Base-by-base conservation (phyloP, 2,329 filamentous ascomycete genomes). In the Talaromyces verruculosus region DNA sequence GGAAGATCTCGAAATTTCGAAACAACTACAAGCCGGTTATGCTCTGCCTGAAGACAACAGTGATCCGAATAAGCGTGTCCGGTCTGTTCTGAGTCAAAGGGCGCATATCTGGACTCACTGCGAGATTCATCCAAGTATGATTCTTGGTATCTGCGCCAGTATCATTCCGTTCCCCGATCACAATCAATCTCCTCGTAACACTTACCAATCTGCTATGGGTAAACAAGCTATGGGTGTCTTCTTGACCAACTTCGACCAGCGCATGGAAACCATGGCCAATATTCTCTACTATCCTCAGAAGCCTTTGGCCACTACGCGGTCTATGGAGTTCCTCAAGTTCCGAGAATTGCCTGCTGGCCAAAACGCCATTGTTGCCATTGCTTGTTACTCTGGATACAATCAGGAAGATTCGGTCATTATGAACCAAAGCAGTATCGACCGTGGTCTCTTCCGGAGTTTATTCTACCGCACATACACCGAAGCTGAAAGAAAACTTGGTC, bases 371-470 rank as follows among this genome's bases (percentile, higher is more conserved):
- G 95, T 99, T 13, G 96, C 95, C 47, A 99, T 99, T 80, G 89
- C 93, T 67, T 96, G 91, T 78, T 99, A 99, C 81, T 97, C 93
- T 64, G 95, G 95, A 67, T 99, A 99, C 84, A 99, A 99, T 80
- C 96, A 99, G 78, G 95, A 99, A 92, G 95, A 99, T 88, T 99
- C 95, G 71, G 94, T 99, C 71, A 97, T 99, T 74, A 98, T 99
- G 95, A 99, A 99, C 79, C 95, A 99, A 82, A 97, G 93, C 82
- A 97, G 93, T 79, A 98, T 99, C 74, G 95, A 99, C 79, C 91
- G 95, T 75, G 95, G 95, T 69, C 85, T 99, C 4, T 99, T 99
- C 89, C 88, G 96, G 74, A 97, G 93, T 86, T 82, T 99, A 64
- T 99, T 98, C 84, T 99, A 97, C 87, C 89, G 96, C 71, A 93